Base-by-base conservation (phyloP, 768 basidiomycete genomes). In the Rhizopogon salebrosus region DNA sequence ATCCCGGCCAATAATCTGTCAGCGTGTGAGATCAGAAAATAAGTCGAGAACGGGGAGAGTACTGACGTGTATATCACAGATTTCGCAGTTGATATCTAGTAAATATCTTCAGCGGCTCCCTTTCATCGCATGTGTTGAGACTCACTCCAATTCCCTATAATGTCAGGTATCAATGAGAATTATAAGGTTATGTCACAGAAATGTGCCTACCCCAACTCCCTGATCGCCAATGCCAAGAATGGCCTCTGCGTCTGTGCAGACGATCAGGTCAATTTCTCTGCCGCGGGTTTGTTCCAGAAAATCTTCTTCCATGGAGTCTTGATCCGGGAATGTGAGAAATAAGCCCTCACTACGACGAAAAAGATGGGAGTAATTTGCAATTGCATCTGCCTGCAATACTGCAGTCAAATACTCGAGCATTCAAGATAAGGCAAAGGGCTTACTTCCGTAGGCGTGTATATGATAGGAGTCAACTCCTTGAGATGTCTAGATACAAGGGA, bases 391-490 rank as follows among this genome's bases (percentile, higher is more conserved):
- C 81, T 91, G 61, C 10, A 56, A 55, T 16, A 23, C n/a, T n/a
- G n/a, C 23, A 51, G 22, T 39, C 50, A 9, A 34, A 40, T 34
- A 38, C 51, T 22, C 18, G 34, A 23, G 4, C 9, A 49, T 22
- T 14, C 36, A 40, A n/a, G 23, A 41, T n/a, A 41, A 43, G 6
- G 40, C 24, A 29, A 16, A 31, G 2, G n/a, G 61, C 76, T 38
- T 50, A 85, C 85, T 77, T 86, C 80, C 4, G 88, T 89, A 4
- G 90, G 89, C 0, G 90, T 94, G 58, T 93, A 93, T 50, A 92
- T 84, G 55, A 93, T 83, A 3, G 79, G 74, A 16, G 53, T 59
- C 42, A 87, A 70, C 62, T 88, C 85, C 49, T 74, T 72, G 48
- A 89, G 68, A 62, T 89, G 75, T 39, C 74, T 70, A 18, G 72